Conservation (phyloP, 805 yeast species). For the Lipomyces sp. region DNA sequence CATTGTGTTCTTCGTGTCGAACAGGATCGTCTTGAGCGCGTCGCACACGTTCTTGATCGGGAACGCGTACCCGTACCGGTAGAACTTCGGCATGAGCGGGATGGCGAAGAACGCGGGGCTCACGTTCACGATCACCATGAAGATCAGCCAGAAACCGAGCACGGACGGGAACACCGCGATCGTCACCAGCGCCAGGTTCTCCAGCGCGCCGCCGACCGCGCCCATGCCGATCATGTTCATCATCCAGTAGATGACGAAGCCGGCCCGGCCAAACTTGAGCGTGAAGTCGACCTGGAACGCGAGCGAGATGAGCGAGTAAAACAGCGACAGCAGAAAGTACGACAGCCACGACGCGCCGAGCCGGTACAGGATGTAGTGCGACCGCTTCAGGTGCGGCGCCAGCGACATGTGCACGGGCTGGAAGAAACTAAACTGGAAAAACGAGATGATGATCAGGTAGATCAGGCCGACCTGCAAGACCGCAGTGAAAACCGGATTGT, state of each 20-base stretch:
- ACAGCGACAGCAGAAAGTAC: conserved; percentile 55
- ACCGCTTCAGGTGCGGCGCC: conserved; percentile 45
- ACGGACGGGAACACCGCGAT: conserved; percentile 57
- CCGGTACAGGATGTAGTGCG: conserved; percentile 53
- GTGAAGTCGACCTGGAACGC: conserved; percentile 65
- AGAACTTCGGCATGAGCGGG: conserved; percentile 55
- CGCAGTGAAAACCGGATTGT: conserved; percentile 53
- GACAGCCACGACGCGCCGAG: conserved; percentile 48
- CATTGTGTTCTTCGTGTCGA: conserved; percentile 53
- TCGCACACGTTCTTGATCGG: conserved; percentile 68
- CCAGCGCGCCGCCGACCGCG: conserved; percentile 75
- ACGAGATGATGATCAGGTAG: conserved; percentile 65
- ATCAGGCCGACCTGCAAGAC: conserved; percentile 74
- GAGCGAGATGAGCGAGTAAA: conserved; percentile 58
- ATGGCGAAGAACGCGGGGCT: conserved; percentile 66
- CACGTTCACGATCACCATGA: conserved; percentile 66
- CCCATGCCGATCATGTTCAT: conserved; percentile 62
- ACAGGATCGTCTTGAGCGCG: conserved; percentile 55
- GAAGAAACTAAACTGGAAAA: conserved; percentile 64
- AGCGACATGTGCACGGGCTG: conserved; percentile 50
- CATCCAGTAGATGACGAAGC: conserved; percentile 74
- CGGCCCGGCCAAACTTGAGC: conserved; percentile 58
- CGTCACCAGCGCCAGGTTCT: conserved; percentile 54
- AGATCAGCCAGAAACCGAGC: conserved; percentile 66
- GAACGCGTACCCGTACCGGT: conserved; percentile 60